These are phyloP conservation scores for Sherardia arvensis DNA, from an alignment of 257 asterid genomes.

Conservation along the genomic window DNA sequence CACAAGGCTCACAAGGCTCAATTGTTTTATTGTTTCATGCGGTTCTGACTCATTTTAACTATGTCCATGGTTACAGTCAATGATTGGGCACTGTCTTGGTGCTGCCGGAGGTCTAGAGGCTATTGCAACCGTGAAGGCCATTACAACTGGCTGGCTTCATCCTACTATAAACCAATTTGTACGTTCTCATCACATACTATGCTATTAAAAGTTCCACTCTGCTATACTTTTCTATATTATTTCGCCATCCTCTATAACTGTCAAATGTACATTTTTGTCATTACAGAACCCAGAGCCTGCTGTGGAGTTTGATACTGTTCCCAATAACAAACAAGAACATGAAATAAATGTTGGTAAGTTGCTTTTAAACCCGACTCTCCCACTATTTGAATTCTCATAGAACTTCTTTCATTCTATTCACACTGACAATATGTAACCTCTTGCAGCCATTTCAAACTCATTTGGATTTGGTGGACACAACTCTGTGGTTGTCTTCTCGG, in stretches of 20 bases:
- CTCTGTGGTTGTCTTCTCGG: constrained; percentile 78
- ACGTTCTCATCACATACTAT: constrained; percentile 17
- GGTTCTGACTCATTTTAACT: constrained; percentile 8
- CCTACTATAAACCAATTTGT: constrained; percentile 84
- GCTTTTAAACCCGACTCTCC: background rate
- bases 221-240: background rate
- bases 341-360: constrained; percentile 76
- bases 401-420: background rate
- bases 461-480: constrained; percentile 92
- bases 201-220: background rate
- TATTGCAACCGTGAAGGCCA: constrained; percentile 79
- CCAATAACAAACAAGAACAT: constrained; percentile 72
- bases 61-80: constrained; percentile 66
- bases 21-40: constrained; percentile 4
- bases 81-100: constrained; percentile 96
- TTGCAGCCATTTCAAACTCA: constrained; percentile 82
- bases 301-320: constrained; percentile 73
- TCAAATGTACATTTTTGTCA: background rate
- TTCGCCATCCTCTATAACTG: background rate
- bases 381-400: background rate
- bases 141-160: constrained; percentile 91
- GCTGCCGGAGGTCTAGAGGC: constrained; percentile 99
- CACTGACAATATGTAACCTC: background rate
- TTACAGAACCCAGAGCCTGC: constrained; percentile 80
- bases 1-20: background rate